phyloP scores from a whole-genome alignment of 495 filamentous ascomycete species.

The Podospora pseudoanserina region DNA sequence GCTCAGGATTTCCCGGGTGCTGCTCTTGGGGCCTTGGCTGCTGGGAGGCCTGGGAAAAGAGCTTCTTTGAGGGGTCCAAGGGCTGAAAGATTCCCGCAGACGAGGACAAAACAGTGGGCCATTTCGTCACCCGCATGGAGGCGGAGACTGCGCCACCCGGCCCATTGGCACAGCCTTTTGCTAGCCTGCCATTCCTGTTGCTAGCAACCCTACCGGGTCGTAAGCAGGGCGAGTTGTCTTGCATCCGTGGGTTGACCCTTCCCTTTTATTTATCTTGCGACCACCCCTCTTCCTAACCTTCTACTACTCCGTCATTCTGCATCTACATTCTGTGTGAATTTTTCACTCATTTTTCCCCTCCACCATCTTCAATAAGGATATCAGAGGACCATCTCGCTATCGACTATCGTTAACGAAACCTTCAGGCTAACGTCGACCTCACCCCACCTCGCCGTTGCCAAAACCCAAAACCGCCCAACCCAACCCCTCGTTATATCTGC shows the following conservation, averaged over 20 bases:
- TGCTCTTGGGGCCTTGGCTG: neutral
- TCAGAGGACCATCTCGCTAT: neutral
- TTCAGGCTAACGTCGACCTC: neutral
- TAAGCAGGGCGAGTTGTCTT: slow-evolving; percentile 7
- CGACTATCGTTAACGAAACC: neutral
- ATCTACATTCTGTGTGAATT: slow-evolving; percentile 2
- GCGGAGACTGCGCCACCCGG: slow-evolving; percentile 18
- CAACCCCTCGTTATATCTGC: neutral
- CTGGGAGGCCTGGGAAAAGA: neutral
- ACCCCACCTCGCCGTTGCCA: neutral
- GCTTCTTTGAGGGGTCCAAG: neutral
- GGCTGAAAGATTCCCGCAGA: neutral
- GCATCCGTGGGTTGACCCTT: neutral
- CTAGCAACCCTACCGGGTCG: neutral
- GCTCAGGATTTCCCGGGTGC: neutral
- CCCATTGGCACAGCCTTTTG: slow-evolving; percentile 14
- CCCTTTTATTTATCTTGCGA: slow-evolving; percentile 14
- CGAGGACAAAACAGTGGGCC: slow-evolving; percentile 10
- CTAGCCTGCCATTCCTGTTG: neutral
- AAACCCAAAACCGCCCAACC: neutral
- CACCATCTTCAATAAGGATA: neutral
- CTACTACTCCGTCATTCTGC: neutral
- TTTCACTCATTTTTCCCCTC: neutral
- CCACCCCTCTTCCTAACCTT: neutral
- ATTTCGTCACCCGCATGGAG: slow-evolving; percentile 11